A percentile compares a stretch with the other conserved stretches of the same genome.
phyloP scores from a whole-genome alignment of 2,329 filamentous ascomycete genomes.

The Bipolaris zeicola region DNA sequence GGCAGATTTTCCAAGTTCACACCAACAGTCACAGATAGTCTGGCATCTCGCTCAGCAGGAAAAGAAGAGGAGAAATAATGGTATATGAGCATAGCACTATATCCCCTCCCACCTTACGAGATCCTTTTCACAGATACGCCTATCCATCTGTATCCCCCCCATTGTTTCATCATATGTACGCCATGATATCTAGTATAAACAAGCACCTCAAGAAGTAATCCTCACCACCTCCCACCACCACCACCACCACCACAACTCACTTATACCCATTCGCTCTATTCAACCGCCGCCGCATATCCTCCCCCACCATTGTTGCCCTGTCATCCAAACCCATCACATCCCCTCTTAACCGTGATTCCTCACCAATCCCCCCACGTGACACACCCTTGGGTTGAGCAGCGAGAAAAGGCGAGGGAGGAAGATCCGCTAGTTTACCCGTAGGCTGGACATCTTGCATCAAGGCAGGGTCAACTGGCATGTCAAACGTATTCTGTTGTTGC shows the following conservation, averaged over 20 bases:
- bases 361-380: constrained; percentile 16
- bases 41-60: no score
- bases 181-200: background rate
- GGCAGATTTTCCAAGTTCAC: no score
- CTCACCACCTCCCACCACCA: background rate
- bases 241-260: background rate
- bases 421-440: constrained; percentile 29
- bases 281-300: constrained; percentile 33
- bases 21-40: no score
- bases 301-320: constrained; percentile 27
- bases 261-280: constrained; percentile 15
- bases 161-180: background rate
- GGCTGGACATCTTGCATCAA: constrained; percentile 57
- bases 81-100: background rate
- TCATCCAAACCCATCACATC: constrained; percentile 7
- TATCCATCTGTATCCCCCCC: background rate
- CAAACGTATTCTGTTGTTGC: constrained; percentile 45
- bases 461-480: constrained; percentile 65
- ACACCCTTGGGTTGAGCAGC: constrained; percentile 23
- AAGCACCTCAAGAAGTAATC: background rate
- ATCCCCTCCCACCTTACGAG: background rate
- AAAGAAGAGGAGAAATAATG: background rate
- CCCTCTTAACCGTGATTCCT: constrained; percentile 12
- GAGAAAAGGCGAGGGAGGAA: constrained; percentile 46
- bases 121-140: background rate